These are phyloP conservation scores for Zygosaccharomyces siamensis DNA, from an alignment of 805 yeast genomes.

Conservation along the genomic window DNA sequence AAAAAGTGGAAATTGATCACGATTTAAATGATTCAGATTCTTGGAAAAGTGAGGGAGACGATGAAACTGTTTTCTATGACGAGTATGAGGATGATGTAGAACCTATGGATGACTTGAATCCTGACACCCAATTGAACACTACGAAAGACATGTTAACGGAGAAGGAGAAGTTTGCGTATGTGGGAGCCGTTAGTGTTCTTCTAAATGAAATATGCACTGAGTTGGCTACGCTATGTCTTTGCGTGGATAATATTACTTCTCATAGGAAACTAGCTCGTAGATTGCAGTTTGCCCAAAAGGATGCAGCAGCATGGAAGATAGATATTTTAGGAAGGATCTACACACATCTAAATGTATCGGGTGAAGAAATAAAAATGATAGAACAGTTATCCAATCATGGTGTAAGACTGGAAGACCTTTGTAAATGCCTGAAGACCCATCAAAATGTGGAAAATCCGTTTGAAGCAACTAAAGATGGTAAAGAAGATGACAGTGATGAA, in stretches of 20 bases:
- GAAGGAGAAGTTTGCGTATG: conserved; percentile 84
- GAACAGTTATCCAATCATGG: conserved; percentile 83
- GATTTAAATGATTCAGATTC: conserved; percentile 25
- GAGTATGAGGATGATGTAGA: conserved; percentile 41
- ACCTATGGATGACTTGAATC: conserved; percentile 34
- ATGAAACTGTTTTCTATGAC: conserved; percentile 31
- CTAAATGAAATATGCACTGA: conserved; percentile 77
- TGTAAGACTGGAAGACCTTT: conserved; percentile 65
- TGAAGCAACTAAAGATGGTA: conserved; percentile 18
- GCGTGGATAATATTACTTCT: conserved; percentile 43
- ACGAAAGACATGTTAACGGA: conserved; percentile 80
- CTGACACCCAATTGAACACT: conserved; percentile 55
- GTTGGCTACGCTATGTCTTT: conserved; percentile 54
- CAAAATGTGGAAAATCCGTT: conserved; percentile 50
- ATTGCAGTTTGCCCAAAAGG: conserved; percentile 64
- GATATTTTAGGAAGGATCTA: conserved; percentile 66
- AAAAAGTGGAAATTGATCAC: conserved; percentile 26
- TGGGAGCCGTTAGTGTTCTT: conserved; percentile 73
- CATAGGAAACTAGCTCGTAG: conserved; percentile 49
- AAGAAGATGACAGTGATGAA: conserved; percentile 13
- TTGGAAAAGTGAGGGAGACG: conserved; percentile 21
- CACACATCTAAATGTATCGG: conserved; percentile 69
- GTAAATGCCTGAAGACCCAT: conserved; percentile 52
- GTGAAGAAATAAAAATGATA: conserved; percentile 82
- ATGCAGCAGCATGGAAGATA: conserved; percentile 80